A percentile compares a stretch with the other conserved stretches of the same genome.
Conservation (phyloP, 768 basidiomycete genomes). For the Mycena pura region DNA sequence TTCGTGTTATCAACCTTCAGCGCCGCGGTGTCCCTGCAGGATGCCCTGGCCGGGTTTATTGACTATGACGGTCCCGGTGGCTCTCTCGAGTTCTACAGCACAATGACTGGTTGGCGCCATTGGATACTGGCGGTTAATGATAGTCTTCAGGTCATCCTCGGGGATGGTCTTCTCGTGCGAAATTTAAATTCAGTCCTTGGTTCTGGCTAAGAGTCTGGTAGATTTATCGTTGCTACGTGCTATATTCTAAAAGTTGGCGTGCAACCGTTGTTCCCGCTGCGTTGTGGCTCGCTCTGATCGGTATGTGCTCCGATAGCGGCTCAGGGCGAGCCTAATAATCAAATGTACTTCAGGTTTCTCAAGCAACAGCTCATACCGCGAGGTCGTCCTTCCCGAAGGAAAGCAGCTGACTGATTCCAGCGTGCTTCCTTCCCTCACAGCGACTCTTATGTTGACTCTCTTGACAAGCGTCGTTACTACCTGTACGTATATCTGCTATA, state of each 20-base stretch:
- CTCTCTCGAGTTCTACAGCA: too few relatives aligned
- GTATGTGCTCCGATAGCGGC: neutral
- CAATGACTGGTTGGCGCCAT: too few relatives aligned
- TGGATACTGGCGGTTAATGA: slow-evolving; percentile 16
- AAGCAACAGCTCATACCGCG: neutral
- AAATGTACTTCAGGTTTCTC: neutral
- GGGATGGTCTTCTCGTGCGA: slow-evolving; percentile 8
- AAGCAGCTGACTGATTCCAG: neutral
- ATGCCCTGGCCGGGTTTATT: too few relatives aligned
- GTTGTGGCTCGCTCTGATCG: neutral
- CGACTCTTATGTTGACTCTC: slow-evolving; percentile 6
- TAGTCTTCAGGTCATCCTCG: slow-evolving; percentile 8
- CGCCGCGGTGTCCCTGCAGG: too few relatives aligned
- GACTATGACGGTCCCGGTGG: too few relatives aligned
- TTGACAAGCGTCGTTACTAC: slow-evolving; percentile 9
- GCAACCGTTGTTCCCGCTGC: neutral
- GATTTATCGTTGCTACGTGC: slow-evolving; percentile 19
- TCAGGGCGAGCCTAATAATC: neutral
- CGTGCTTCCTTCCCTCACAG: slow-evolving; percentile 6
- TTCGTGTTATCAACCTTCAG: too few relatives aligned
- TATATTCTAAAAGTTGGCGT: slow-evolving; percentile 11
- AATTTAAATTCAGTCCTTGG: neutral
- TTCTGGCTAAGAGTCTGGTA: neutral
- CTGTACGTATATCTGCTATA: neutral
- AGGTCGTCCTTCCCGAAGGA: neutral